Evolutionary conservation across 2,329 filamentous ascomycete species (phyloP), one percentile per base, ranked within the genome.

Genomic region (Botryosphaeria dothidea): DNA sequence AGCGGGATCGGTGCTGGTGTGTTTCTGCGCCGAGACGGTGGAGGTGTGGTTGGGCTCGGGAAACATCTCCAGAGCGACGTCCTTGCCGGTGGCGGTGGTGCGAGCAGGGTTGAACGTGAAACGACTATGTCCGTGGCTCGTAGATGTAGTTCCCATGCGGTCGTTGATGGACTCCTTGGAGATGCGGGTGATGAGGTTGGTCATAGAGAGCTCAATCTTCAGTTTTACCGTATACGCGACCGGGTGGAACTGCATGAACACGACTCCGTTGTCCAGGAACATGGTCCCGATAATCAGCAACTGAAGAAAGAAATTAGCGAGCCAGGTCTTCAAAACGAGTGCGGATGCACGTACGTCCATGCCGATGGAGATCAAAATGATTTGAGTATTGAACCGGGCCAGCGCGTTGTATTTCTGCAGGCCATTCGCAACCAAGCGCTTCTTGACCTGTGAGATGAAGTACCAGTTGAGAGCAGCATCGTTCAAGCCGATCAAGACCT

Each of bases 141-240:
- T 62, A 13, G 58, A 62, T 5, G 58, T 62, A 6, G 43, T 41
- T 4, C 58, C 43, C 15, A 38, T 62, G 58, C 58, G 58, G 4
- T 62, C 58, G 31, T 29, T 38, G 34, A 62, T 51, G 17, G 58
- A 62, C 17, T 62, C 58, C 21, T 62, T 49, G 58, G 58, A 49
- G 46, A 62, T 62, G 21, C 58, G 58, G 4, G 75, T 75, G 64
- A 81, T 78, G 7, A 81, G 73, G 1, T 75, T 74, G 6, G 79
- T 78, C 78, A 81, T 80, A 66, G 74, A 74, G 75, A 81, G 78
- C 70, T 81, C 79, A 64, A 81, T 80, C 68, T 81, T 80, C 62
- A 81, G 75, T 65, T 77, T 80, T 43, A 81, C 76, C 51, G 79
- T 78, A 69, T 81, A 80, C 4, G 74, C 75, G 15, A 80, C 73